Percentiles rank a stretch among this genome's conserved stretches.
Conservation (phyloP, 2,329 filamentous ascomycete species). For the Cercospora brassicicola region DNA sequence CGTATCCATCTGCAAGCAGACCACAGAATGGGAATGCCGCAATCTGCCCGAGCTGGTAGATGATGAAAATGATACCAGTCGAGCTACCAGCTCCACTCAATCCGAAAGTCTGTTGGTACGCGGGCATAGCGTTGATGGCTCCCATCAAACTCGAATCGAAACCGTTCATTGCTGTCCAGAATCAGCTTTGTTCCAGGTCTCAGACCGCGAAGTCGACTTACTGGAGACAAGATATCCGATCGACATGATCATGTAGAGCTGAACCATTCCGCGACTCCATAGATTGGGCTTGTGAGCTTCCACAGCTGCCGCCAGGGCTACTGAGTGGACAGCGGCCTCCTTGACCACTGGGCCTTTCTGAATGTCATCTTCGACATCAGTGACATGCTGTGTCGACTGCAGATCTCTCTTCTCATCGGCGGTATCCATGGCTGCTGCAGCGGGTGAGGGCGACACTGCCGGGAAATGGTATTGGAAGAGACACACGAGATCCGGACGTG, state of each 20-base stretch:
- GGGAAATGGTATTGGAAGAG: background rate
- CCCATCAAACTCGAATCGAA: constrained; percentile 44
- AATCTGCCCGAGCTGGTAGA: constrained; percentile 53
- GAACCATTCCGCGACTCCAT: constrained; percentile 29
- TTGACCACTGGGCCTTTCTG: constrained; percentile 25
- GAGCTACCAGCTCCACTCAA: constrained; percentile 51
- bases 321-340: constrained; percentile 28
- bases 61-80: constrained; percentile 49
- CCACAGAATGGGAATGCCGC: constrained; percentile 51
- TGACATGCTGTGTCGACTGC: constrained; percentile 21
- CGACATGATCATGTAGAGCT: constrained; percentile 30
- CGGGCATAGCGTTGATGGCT: constrained; percentile 56
- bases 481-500: background rate
- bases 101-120: constrained; percentile 53
- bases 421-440: constrained; percentile 41
- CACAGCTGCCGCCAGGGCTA: constrained; percentile 29
- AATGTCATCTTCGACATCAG: constrained; percentile 24
- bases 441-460: constrained; percentile 29
- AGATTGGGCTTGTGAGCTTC: constrained; percentile 26
- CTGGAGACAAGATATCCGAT: constrained; percentile 29
- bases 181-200: constrained; percentile 1
- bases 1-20: constrained; percentile 45
- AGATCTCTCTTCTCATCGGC: constrained; percentile 50
- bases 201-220: background rate
- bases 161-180: constrained; percentile 19